Conservation (phyloP, 1,139 yeast genomes). For the Yamadazyma conglobata region DNA sequence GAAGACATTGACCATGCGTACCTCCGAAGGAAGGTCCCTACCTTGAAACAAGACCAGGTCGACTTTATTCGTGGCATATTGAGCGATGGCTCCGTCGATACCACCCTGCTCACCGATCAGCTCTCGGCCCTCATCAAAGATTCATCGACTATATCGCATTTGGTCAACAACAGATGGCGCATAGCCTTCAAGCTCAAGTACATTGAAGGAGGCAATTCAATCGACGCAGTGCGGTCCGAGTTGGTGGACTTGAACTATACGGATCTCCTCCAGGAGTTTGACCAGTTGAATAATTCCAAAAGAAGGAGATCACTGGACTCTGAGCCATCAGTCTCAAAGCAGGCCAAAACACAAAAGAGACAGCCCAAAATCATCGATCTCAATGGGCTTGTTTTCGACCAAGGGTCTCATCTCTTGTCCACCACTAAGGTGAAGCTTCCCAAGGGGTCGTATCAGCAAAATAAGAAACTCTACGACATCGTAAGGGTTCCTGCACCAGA, state of each 20-base stretch:
- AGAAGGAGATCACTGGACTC: slow-evolving; percentile 14
- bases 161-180: slow-evolving; percentile 8
- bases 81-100: slow-evolving; percentile 6
- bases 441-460: slow-evolving; percentile 75
- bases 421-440: slow-evolving; percentile 71
- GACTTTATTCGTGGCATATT: background rate
- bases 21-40: slow-evolving; percentile 9
- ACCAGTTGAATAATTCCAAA: slow-evolving; percentile 10
- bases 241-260: slow-evolving; percentile 22
- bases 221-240: slow-evolving; percentile 22
- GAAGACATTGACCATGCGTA: slow-evolving; percentile 23
- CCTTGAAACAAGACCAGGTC: background rate
- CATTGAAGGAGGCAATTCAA: slow-evolving; percentile 17
- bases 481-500: slow-evolving; percentile 77
- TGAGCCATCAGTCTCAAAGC: slow-evolving; percentile 9
- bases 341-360: slow-evolving; percentile 17
- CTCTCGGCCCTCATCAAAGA: slow-evolving; percentile 41
- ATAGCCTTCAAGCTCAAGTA: slow-evolving; percentile 52
- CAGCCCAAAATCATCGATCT: slow-evolving; percentile 62
- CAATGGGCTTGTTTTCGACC: slow-evolving; percentile 61
- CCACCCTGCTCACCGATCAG: slow-evolving; percentile 48
- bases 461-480: slow-evolving; percentile 75
- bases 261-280: slow-evolving; percentile 27
- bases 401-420: slow-evolving; percentile 69
- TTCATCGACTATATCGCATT: slow-evolving; percentile 26